A percentile compares a stretch with the other conserved stretches of the same genome.
phyloP scores from a whole-genome alignment of 495 filamentous ascomycete species.

The Corynascus novoguineensis region DNA sequence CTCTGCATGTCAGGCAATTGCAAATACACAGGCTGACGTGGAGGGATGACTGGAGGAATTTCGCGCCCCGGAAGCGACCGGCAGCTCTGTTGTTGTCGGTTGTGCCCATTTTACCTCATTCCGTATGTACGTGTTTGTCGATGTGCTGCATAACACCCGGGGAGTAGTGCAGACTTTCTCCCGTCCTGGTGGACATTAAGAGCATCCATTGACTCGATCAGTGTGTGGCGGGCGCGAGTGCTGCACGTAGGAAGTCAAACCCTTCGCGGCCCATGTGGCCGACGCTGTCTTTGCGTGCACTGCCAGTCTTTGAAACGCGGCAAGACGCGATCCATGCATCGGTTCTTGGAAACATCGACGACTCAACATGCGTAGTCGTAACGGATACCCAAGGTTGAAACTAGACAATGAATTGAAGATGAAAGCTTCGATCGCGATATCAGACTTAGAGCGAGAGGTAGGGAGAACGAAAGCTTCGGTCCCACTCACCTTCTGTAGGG shows the following conservation, averaged over 20 bases:
- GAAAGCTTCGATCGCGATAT: background rate
- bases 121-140: background rate
- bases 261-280: no score
- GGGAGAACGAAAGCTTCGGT: background rate
- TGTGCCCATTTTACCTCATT: no score
- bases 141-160: background rate
- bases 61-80: no score
- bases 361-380: background rate
- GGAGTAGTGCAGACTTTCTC: no score
- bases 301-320: background rate
- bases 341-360: background rate
- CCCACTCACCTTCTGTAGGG: background rate
- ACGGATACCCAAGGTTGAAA: background rate
- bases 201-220: no score
- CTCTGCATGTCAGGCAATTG: no score
- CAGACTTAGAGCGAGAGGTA: background rate
- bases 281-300: background rate
- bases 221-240: no score
- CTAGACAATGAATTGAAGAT: background rate
- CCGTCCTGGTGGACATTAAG: no score
- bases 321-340: slow-evolving; percentile 4
- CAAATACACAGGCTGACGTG: no score
- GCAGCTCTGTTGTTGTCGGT: no score
- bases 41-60: no score
- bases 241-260: no score